Percentiles rank a stretch among this genome's conserved stretches.
Conservation (phyloP, 495 filamentous ascomycete species). For the Chaetomium cochliodes region DNA sequence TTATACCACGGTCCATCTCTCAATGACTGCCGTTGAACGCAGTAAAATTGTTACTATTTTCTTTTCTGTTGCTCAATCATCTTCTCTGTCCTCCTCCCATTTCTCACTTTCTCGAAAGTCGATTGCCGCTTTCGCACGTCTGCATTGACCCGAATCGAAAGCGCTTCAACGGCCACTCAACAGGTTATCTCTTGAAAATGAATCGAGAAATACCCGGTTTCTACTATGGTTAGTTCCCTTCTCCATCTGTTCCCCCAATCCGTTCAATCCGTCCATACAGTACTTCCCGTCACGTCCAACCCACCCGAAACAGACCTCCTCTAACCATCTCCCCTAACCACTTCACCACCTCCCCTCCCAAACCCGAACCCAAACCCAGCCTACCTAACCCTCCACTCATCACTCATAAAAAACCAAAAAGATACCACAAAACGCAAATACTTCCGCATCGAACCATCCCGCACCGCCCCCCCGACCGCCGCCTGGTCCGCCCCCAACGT, state of each 20-base stretch:
- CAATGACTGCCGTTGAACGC: no score
- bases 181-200: background rate
- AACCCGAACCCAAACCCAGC: no score
- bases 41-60: no score
- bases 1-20: no score
- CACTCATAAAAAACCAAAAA: slow-evolving; percentile 16
- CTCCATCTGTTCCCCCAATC: background rate
- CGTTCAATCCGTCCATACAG: background rate
- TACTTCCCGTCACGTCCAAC: background rate
- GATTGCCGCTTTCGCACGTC: no score
- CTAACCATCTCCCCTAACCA: background rate
- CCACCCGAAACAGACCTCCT: background rate
- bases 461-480: slow-evolving; percentile 34
- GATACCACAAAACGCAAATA: slow-evolving; percentile 48
- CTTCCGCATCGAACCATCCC: slow-evolving; percentile 46
- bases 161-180: no score
- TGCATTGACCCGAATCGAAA: background rate
- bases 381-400: background rate
- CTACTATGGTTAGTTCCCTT: slow-evolving; percentile 41
- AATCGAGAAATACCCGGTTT: slow-evolving; percentile 39
- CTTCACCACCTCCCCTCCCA: background rate
- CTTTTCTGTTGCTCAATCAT: no score
- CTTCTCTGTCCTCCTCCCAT: no score
- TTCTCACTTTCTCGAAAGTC: no score
- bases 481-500: slow-evolving; percentile 41